A percentile compares a stretch with the other conserved stretches of the same genome.
Evolutionary conservation across 768 basidiomycete genomes (phyloP).

Genomic region (Tubosaeta brunneosetosa): DNA sequence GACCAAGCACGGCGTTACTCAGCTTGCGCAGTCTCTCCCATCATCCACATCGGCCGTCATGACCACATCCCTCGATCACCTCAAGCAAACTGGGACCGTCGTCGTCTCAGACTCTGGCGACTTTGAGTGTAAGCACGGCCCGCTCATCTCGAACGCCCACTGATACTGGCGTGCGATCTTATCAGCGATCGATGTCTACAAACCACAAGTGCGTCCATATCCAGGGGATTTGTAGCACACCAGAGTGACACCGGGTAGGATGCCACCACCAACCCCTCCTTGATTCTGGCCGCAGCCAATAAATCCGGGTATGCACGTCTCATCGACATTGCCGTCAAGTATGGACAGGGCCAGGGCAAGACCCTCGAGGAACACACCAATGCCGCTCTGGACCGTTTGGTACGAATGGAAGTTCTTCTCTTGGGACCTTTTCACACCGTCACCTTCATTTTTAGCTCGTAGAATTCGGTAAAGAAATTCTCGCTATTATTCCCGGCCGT

Average conservation of each 20-base stretch:
- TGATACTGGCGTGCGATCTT: conserved; percentile 22
- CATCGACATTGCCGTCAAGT: conserved; percentile 69
- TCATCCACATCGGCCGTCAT: conserved; percentile 41
- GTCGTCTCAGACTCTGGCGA: conserved; percentile 98
- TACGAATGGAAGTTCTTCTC: conserved; percentile 37
- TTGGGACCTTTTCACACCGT: conserved; percentile 7
- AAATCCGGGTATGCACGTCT: conserved; percentile 81
- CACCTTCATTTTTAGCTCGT: conserved; percentile 60
- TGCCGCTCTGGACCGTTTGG: conserved; percentile 84
- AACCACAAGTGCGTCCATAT: conserved; percentile 65
- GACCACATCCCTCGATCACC: conserved; percentile 75
- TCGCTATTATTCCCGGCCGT: conserved; percentile 93
- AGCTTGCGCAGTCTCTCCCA: background rate
- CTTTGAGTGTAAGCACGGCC: conserved; percentile 62
- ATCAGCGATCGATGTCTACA: conserved; percentile 90
- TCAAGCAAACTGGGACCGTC: conserved; percentile 90
- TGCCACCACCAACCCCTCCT: conserved; percentile 96
- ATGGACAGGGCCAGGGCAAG: conserved; percentile 79
- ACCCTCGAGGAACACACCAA: conserved; percentile 70
- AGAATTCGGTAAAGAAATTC: conserved; percentile 95
- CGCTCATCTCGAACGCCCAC: conserved; percentile 9
- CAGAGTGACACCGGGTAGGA: conserved; percentile 47
- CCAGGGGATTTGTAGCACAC: conserved; percentile 4
- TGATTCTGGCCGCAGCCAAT: conserved; percentile 90
- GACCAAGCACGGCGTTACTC: conserved; percentile 3